phyloP scores from a whole-genome alignment of 306 rosid genomes.

The Prunus mira region DNA sequence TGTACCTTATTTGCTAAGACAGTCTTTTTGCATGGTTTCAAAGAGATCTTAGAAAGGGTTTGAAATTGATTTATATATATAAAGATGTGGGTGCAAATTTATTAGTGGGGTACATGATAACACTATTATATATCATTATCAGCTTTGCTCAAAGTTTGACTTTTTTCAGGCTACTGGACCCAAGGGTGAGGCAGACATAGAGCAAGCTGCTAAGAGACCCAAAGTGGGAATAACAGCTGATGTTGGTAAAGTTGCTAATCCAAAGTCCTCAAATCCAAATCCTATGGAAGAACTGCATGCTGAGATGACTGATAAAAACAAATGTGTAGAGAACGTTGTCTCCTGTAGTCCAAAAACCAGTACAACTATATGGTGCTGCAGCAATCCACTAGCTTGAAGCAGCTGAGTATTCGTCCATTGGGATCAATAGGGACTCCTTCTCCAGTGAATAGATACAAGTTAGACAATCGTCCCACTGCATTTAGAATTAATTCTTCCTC shows the following conservation, averaged over 20 bases:
- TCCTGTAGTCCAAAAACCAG: conserved; percentile 60
- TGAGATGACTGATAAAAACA: conserved; percentile 51
- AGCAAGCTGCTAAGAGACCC: conserved; percentile 70
- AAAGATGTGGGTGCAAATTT: neutral
- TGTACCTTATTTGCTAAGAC: neutral
- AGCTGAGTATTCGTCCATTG: conserved; percentile 40
- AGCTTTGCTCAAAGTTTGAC: conserved; percentile 22
- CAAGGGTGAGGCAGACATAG: conserved; percentile 59
- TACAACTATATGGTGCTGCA: conserved; percentile 36
- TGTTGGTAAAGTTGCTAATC: conserved; percentile 49
- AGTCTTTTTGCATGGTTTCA: conserved; percentile 11
- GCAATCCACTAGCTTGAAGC: conserved; percentile 59
- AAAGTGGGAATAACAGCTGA: conserved; percentile 53
- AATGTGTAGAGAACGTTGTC: conserved; percentile 31
- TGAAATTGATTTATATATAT: conserved; percentile 1
- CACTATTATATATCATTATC: neutral
- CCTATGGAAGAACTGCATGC: conserved; percentile 42
- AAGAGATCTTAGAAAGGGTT: conserved; percentile 3
- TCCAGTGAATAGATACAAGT: conserved; percentile 59
- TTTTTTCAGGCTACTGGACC: conserved; percentile 66
- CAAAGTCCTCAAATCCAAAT: conserved; percentile 47
- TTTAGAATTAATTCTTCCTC: conserved; percentile 74
- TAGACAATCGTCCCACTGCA: conserved; percentile 74
- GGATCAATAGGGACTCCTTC: conserved; percentile 39
- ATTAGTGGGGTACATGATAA: neutral